Evolutionary conservation across 305 asterid genomes (phyloP).

Genomic region (Solanum hybrid): DNA sequence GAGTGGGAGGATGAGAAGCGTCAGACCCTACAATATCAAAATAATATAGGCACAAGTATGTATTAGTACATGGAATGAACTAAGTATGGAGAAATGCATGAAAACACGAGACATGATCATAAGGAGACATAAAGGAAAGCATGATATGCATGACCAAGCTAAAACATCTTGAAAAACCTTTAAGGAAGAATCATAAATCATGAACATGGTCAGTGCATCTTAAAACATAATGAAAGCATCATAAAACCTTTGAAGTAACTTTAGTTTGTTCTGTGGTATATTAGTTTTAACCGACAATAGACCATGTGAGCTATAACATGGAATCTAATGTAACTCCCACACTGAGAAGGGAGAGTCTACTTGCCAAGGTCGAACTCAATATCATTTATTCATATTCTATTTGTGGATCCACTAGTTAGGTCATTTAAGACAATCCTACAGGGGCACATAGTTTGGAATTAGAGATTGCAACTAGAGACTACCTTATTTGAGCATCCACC

Average conservation of each 20-base stretch:
- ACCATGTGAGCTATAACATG: background rate
- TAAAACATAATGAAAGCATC: background rate
- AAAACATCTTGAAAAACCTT: background rate
- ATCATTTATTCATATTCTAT: background rate
- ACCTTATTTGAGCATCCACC: background rate
- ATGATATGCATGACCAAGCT: background rate
- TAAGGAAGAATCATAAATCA: background rate
- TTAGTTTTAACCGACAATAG: background rate
- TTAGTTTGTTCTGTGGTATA: background rate
- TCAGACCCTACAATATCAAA: background rate
- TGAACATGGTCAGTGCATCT: background rate
- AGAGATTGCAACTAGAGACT: background rate
- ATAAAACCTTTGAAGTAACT: background rate
- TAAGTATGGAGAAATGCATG: background rate
- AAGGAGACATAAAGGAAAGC: background rate
- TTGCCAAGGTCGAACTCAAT: background rate
- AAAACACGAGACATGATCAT: background rate
- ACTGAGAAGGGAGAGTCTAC: background rate
- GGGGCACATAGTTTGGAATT: background rate
- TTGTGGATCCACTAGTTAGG: background rate
- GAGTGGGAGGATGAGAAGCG: background rate
- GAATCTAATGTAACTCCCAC: background rate
- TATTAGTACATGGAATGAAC: background rate
- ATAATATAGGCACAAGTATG: background rate
- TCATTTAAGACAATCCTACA: background rate